Conservation (phyloP, 2,329 filamentous ascomycete genomes). For the Penicillium sp. region DNA sequence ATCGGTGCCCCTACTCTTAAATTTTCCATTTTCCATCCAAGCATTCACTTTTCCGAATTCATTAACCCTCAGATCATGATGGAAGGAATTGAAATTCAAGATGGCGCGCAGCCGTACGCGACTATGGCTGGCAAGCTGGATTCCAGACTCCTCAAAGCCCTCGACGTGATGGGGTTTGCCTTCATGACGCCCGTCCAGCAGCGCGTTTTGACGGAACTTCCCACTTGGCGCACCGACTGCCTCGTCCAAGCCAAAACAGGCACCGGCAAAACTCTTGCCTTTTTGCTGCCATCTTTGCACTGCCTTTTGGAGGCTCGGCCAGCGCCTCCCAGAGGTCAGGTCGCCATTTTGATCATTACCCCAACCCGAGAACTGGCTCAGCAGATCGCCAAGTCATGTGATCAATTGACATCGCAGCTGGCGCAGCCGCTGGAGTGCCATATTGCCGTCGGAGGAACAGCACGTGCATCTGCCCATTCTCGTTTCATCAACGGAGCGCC, state of each 20-base stretch:
- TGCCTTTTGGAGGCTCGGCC: conserved; percentile 41
- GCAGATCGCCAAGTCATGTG: conserved; percentile 52
- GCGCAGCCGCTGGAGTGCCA: conserved; percentile 44
- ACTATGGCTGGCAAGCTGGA: conserved; percentile 40
- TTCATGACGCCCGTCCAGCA: conserved; percentile 58
- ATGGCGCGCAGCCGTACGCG: conserved; percentile 31
- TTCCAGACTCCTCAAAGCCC: conserved; percentile 33
- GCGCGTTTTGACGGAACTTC: conserved; percentile 54
- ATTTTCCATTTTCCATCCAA: conserved; percentile 3
- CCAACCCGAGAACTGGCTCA: conserved; percentile 53
- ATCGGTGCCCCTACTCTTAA: not conserved
- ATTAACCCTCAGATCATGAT: conserved; percentile 6
- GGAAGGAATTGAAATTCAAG: conserved; percentile 14
- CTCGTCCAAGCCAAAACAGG: conserved; percentile 57
- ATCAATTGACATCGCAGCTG: conserved; percentile 46
- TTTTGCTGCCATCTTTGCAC: conserved; percentile 51
- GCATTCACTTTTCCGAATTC: not conserved
- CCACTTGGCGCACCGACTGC: conserved; percentile 52
- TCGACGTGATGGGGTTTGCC: conserved; percentile 37
- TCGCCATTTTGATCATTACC: conserved; percentile 51
- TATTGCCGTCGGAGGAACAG: conserved; percentile 47
- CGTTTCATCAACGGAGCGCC: conserved; percentile 33
- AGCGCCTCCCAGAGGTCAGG: conserved; percentile 36
- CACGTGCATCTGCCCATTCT: conserved; percentile 28
- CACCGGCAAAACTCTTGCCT: conserved; percentile 54